Evolutionary conservation across 345 rosid genomes (phyloP), one percentile per base, ranked within the genome.

Genomic region (Microthlaspi erraticum): DNA sequence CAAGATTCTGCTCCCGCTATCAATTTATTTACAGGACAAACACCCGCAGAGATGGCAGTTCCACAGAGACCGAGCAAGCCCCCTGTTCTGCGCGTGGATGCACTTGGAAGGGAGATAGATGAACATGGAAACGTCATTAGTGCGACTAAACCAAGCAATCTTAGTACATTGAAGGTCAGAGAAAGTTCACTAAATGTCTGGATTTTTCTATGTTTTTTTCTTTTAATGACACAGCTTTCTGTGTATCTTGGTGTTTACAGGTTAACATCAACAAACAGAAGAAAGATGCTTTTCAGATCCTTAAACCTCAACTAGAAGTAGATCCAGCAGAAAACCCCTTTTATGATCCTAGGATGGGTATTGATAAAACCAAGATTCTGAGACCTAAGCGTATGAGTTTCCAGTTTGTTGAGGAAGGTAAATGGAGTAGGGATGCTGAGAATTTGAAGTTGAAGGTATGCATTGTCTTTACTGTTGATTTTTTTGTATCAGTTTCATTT

Each of bases 321-420:
- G 93, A 94, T 78, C 96, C 84, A 26, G 95, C 82, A 58, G 79
- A 87, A 60, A 88, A 94, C 77, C 97, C 92, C 42, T 82, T 84
- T 80, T 94, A 76, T 76, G 99, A 94, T 83, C 65, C 68, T 6
- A 78, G 84, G 62, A 94, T 91, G 99, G 97, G 97, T 56, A 78
- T 94, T 42, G 75, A 91, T 76, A 88, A 89, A 70, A 79, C 50
- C 77, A 94, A 94, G 80, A 81, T 94, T 61, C 68, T 94, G 80
- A 88, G 99, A 75, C 98, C 98, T 64, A 94, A 94, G 79, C 78
- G 91, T 65, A 85, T 86, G 95, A 73, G 69, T 49, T 89, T 94
- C 77, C 96, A 83, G 89, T 94, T 94, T 86, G 99, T 94, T 54
- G 95, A 91, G 81, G 98, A 94, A 82, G 99, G 98, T 11, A 91